These are phyloP conservation scores for Drechslerella stenobrocha DNA, from an alignment of 2,329 filamentous ascomycete genomes.

Conservation along the genomic window DNA sequence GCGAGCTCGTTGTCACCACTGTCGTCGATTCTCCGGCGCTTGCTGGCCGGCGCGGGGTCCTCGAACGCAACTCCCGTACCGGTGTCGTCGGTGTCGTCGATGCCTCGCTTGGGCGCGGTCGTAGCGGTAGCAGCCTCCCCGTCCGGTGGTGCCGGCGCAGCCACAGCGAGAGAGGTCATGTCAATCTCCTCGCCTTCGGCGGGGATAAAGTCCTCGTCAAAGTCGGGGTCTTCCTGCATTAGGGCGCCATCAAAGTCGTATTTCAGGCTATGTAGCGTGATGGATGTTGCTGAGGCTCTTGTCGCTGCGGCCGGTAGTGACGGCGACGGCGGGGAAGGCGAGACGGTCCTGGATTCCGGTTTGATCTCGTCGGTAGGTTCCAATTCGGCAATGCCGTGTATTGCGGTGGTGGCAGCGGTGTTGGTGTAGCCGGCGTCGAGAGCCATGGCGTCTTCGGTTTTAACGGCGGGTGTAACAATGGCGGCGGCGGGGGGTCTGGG, in stretches of 20 bases:
- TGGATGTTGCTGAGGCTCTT: too few relatives aligned
- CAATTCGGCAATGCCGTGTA: too few relatives aligned
- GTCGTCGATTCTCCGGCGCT: constrained; percentile 23
- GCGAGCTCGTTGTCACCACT: constrained; percentile 9
- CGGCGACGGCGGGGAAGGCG: constrained; percentile 23
- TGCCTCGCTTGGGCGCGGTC: constrained; percentile 16
- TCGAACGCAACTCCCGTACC: not conserved
- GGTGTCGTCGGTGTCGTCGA: constrained; percentile 26
- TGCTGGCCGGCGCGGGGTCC: constrained; percentile 14
- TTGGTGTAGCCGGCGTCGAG: constrained; percentile 10
- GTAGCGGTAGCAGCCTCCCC: constrained; percentile 4
- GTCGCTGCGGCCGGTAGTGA: not conserved
- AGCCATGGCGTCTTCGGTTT: constrained; percentile 15
- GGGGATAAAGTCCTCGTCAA: constrained; percentile 45
- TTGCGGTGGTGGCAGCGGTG: not conserved
- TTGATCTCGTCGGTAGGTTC: constrained; percentile 15
- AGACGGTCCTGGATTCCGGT: constrained; percentile 41
- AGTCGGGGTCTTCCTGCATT: constrained; percentile 44
- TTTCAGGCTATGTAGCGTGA: constrained; percentile 4
- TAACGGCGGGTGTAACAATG: constrained; percentile 14
- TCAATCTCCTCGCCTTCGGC: constrained; percentile 45
- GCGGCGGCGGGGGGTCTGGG: constrained; percentile 3
- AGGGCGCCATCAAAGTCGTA: constrained; percentile 37
- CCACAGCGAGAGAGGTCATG: constrained; percentile 31
- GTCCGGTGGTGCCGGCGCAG: constrained; percentile 21